Evolutionary conservation across 2,329 filamentous ascomycete species (phyloP).

Genomic region (Exophiala mesophila): DNA sequence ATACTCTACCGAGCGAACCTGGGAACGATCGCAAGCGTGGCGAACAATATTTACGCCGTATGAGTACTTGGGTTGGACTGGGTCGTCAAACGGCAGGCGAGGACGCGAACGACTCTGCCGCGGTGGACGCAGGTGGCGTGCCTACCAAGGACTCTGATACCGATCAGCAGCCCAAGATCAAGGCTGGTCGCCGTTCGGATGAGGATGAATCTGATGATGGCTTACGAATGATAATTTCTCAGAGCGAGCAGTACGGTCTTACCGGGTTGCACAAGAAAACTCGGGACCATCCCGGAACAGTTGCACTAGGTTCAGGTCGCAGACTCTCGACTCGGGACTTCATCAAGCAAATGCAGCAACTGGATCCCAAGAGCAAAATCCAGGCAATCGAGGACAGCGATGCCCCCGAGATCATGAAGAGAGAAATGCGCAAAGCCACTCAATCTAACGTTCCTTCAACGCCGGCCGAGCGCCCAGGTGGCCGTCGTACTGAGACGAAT

Average conservation of each 20-base stretch:
- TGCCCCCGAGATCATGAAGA: slow-evolving; percentile 37
- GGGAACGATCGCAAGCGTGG: slow-evolving; percentile 28
- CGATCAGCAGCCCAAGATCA: slow-evolving; percentile 33
- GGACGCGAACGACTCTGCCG: slow-evolving; percentile 7
- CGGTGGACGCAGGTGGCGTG: slow-evolving; percentile 30
- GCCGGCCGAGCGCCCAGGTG: slow-evolving; percentile 18
- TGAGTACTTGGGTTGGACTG: slow-evolving; percentile 58
- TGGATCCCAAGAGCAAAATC: slow-evolving; percentile 56
- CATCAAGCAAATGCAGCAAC: slow-evolving; percentile 55
- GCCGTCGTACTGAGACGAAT: slow-evolving; percentile 14
- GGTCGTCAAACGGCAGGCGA: slow-evolving; percentile 22
- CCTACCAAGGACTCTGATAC: slow-evolving; percentile 6
- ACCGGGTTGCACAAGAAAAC: slow-evolving; percentile 38
- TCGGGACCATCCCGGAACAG: slow-evolving; percentile 19
- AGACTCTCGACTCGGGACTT: slow-evolving; percentile 63
- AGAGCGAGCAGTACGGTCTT: slow-evolving; percentile 34
- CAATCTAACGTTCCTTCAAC: slow-evolving; percentile 25
- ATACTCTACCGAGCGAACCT: slow-evolving; percentile 50
- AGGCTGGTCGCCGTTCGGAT: not conserved
- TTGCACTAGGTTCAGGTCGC: slow-evolving; percentile 36
- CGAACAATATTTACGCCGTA: slow-evolving; percentile 47
- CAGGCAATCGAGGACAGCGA: slow-evolving; percentile 41
- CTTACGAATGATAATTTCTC: slow-evolving; percentile 58
- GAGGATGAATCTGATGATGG: slow-evolving; percentile 42
- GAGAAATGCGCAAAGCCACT: slow-evolving; percentile 33